Base-by-base conservation (phyloP, 1,284 basidiomycete genomes). In the Cryptococcus floricola region DNA sequence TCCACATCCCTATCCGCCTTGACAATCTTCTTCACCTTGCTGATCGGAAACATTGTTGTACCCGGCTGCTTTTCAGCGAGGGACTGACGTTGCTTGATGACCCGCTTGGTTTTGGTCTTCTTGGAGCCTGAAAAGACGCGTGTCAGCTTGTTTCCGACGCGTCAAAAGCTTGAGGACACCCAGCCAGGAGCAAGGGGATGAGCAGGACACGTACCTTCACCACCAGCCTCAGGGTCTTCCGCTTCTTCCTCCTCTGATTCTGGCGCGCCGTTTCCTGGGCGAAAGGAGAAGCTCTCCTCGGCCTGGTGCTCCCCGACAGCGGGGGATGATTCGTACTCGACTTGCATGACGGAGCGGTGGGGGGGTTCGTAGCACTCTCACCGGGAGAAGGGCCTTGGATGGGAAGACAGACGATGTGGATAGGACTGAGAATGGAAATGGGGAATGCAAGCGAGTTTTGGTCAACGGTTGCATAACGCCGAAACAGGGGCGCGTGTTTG, bases 1-100 rank as follows among this genome's bases (percentile, higher is more conserved):
- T 75, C 71, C 56, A 79, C 58, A 19, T 80, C 79, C 58, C 76
- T 75, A 63, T 80, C 79, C 9, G 77, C 75, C 58, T 78, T 79
- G 62, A 79, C 69, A 58, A 80, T 78, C 60, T 68, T 66, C 61
- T 78, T 75, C 12, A 80, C 67, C 34, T 77, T 66, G n/a, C 71
- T 64, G 6, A 74, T 65, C 7, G 78, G 78, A 52, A 79, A 72
- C 5, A 73, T 61, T 4, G 76, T 76, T 34, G 72, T 76, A 27
- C 77, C 77, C 1, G 59, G 53, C 44, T 64, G 59, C 62, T 75
- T 75, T 56, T 75, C 74, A 23, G 71, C 62, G 9, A 75, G 55
- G 2, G 69, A 71, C 63, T 74, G 70, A 39, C 73, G 69, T 39
- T 69, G 67, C 52, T 75, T 75, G 44, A 65, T 68, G 7, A 69